Base-by-base conservation (phyloP, 2,329 filamentous ascomycete genomes). In the Didymella lethalis region DNA sequence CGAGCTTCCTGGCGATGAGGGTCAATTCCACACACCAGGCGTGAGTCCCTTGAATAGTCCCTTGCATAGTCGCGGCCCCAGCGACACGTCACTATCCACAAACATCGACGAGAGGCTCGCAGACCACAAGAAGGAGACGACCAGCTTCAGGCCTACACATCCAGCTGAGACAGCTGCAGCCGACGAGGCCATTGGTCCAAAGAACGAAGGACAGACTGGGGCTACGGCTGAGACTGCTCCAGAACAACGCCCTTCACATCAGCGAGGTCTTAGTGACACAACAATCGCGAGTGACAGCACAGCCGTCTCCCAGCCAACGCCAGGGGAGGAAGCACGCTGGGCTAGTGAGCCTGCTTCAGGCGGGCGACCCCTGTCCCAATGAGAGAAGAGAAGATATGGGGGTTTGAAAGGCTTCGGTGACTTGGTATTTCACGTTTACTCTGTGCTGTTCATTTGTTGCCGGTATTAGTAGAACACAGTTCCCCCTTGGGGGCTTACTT, bases 221-320 rank as follows among this genome's bases (percentile, higher is more conserved):
- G 40, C n/a, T 10, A 45, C 45, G 3, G 48, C 36, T n/a, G 51
- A 57, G 11, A 25, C 49, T 25, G 38, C 29, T n/a, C 29, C 50
- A 7, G 66, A 73, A 31, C 64, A 69, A 32, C 66, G 70, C 0
- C 71, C 73, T 28, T 70, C 72, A n/a, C 73, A 76, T 49, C 54
- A 65, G 4, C 60, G 74, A 41, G 73, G 70, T 2, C 51, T 71
- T 12, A 76, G 74, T 60, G 72, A 76, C 55, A 65, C 59, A 2
- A 75, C 74, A 4, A 54, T 75, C 1, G 64, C 71, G 26, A 75
- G 72, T 47, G 72, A 75, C 11, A 73, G 63, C 47, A 77, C 74
- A 38, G 74, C 67, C 7, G 70, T 76, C 10, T 75, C 71, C n/a
- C 65, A 74, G 29, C 72, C 73, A 1, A 75, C 73, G 32, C 67